A percentile compares a stretch with the other conserved stretches of the same genome.
Conservation (phyloP, 164 flowering plant genomes). For the Platanus orientalis region DNA sequence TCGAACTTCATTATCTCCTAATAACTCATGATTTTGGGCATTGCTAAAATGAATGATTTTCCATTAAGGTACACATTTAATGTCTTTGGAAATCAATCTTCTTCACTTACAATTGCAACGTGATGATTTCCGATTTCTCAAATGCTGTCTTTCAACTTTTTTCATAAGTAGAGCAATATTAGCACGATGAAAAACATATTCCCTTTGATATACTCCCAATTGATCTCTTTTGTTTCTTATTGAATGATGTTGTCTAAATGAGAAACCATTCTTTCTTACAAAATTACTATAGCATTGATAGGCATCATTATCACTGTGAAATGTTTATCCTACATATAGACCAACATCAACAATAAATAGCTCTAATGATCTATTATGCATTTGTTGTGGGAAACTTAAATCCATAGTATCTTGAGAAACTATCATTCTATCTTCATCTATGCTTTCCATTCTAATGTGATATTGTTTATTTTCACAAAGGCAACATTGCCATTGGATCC, state of each 20-base stretch:
- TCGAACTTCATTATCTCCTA: constrained; percentile 71
- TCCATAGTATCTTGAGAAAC: too few species aligned
- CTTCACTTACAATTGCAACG: constrained; percentile 74
- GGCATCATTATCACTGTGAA: constrained; percentile 61
- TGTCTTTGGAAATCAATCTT: constrained; percentile 60
- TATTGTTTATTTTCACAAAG: too few species aligned
- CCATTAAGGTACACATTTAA: constrained; percentile 54
- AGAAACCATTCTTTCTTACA: constrained; percentile 65
- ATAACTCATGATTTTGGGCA: constrained; percentile 68
- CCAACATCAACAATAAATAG: too few species aligned
- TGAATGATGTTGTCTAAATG: constrained; percentile 63
- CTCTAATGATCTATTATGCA: too few species aligned
- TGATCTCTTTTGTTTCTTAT: constrained; percentile 38
- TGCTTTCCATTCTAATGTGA: too few species aligned
- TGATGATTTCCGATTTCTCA: constrained; percentile 58
- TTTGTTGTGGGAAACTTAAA: too few species aligned
- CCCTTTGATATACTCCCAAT: constrained; percentile 56
- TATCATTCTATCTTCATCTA: too few species aligned
- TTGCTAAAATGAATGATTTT: constrained; percentile 60
- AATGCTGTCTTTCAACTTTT: constrained; percentile 44
- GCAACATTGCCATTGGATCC: too few species aligned
- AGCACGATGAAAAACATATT: constrained; percentile 67
- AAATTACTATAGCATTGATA: constrained; percentile 58
- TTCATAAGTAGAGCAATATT: constrained; percentile 54
- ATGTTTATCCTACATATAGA: constrained; percentile 66